Conservation (phyloP, 768 basidiomycete species). For the Tulasnella sp. region DNA sequence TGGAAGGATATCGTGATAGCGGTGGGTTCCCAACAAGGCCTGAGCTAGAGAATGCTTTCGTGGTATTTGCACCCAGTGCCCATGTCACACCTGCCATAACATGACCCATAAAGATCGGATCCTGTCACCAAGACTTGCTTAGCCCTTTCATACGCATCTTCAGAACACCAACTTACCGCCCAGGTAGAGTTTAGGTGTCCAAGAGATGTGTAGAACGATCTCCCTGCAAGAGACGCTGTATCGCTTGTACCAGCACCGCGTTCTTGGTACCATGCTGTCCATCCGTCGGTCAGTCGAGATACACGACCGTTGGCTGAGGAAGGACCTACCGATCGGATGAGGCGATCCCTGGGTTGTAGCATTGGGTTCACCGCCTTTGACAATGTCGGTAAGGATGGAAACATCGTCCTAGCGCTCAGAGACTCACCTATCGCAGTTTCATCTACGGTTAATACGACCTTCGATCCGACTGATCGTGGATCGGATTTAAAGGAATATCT, state of each 20-base stretch:
- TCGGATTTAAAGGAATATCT: conserved; percentile 67
- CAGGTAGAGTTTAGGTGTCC: conserved; percentile 73
- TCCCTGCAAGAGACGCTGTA: conserved; percentile 39
- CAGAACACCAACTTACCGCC: conserved; percentile 36
- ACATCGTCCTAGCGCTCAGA: not conserved
- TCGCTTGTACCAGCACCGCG: conserved; percentile 50
- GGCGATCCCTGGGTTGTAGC: conserved; percentile 49
- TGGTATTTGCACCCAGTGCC: conserved; percentile 54
- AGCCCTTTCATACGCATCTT: not conserved
- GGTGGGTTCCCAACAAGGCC: conserved; percentile 45
- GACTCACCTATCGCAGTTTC: conserved; percentile 49
- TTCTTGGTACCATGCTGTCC: conserved; percentile 72
- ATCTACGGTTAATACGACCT: conserved; percentile 50
- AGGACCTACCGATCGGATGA: conserved; percentile 55
- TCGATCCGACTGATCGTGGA: conserved; percentile 49
- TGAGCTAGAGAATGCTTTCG: conserved; percentile 46
- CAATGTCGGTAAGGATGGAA: conserved; percentile 14
- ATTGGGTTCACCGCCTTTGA: conserved; percentile 34
- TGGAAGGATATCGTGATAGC: not conserved
- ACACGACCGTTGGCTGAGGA: too few species aligned
- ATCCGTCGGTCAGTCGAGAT: not conserved
- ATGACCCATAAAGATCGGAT: conserved; percentile 57
- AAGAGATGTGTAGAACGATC: conserved; percentile 74
- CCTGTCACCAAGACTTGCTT: conserved; percentile 28
- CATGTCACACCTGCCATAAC: conserved; percentile 64